These are phyloP conservation scores for Scolecobasidium constrictum DNA, from an alignment of 2,329 filamentous ascomycete species.

Conservation along the genomic window DNA sequence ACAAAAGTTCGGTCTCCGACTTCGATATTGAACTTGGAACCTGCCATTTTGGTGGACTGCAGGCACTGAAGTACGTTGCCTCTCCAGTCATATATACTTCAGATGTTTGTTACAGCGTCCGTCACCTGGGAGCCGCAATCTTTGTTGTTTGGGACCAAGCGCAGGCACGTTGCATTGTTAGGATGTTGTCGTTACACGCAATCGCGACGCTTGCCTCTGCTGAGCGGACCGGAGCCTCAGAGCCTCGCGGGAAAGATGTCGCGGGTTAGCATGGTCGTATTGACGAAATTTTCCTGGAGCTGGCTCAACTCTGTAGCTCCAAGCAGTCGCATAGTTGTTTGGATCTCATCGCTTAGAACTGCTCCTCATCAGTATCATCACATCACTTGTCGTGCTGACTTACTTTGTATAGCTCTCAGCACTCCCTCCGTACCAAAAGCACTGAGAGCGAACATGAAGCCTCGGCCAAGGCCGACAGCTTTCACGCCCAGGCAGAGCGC, in stretches of 20 bases:
- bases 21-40: too few species aligned
- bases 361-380: background rate
- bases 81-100: too few species aligned
- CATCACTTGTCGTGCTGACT: background rate
- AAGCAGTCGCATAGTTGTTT: background rate
- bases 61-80: too few species aligned
- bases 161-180: too few species aligned
- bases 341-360: background rate
- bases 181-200: too few species aligned
- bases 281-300: background rate
- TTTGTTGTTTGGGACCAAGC: too few species aligned
- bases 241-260: background rate
- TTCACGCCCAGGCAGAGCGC: conserved; percentile 84
- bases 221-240: too few species aligned
- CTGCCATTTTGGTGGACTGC: too few species aligned
- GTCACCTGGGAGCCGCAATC: too few species aligned
- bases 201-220: too few species aligned
- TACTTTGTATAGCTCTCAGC: background rate
- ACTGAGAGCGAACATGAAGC: background rate
- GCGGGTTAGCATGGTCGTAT: background rate
- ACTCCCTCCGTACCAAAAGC: background rate
- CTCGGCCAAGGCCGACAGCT: conserved; percentile 57
- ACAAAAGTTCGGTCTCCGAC: too few species aligned
- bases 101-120: too few species aligned
- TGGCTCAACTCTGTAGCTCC: background rate